phyloP scores from a whole-genome alignment of 768 basidiomycete genomes.

The Collybia sp. region DNA sequence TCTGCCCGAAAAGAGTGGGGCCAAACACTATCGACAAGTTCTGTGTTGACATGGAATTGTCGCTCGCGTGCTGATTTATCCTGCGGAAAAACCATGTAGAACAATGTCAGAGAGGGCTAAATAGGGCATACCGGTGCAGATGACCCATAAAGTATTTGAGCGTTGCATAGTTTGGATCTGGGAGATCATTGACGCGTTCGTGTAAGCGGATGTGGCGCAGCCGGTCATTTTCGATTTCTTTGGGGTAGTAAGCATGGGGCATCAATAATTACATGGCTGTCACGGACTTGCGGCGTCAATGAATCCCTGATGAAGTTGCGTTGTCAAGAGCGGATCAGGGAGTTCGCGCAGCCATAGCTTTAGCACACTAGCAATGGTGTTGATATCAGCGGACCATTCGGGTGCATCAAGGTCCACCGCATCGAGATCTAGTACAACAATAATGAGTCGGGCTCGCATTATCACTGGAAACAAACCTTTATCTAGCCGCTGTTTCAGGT shows the following conservation, averaged over 20 bases:
- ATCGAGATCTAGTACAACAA: conserved; percentile 59
- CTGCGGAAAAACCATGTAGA: conserved; percentile 31
- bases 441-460: conserved; percentile 1
- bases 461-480: conserved; percentile 47
- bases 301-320: conserved; percentile 82
- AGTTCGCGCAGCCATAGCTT: conserved; percentile 97
- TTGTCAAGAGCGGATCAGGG: conserved; percentile 89
- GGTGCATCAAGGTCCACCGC: conserved; percentile 80
- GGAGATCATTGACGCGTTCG: conserved; percentile 95
- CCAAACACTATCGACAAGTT: conserved; percentile 97
- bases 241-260: conserved; percentile 3
- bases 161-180: conserved; percentile 98
- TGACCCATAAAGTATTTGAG: conserved; percentile 95
- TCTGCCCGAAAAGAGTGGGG: conserved; percentile 88
- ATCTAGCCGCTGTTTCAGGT: conserved; percentile 80
- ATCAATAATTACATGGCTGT: background rate
- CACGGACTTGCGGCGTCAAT: conserved; percentile 90
- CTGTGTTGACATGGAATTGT: conserved; percentile 90
- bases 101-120: background rate
- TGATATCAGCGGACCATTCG: conserved; percentile 94
- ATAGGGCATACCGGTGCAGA: conserved; percentile 66
- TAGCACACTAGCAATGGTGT: conserved; percentile 89
- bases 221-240: conserved; percentile 91
- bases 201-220: conserved; percentile 94
- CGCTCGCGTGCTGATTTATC: conserved; percentile 66